These are phyloP conservation scores for Pseudopithomyces maydicus DNA, from an alignment of 2,329 filamentous ascomycete genomes.

Conservation along the genomic window DNA sequence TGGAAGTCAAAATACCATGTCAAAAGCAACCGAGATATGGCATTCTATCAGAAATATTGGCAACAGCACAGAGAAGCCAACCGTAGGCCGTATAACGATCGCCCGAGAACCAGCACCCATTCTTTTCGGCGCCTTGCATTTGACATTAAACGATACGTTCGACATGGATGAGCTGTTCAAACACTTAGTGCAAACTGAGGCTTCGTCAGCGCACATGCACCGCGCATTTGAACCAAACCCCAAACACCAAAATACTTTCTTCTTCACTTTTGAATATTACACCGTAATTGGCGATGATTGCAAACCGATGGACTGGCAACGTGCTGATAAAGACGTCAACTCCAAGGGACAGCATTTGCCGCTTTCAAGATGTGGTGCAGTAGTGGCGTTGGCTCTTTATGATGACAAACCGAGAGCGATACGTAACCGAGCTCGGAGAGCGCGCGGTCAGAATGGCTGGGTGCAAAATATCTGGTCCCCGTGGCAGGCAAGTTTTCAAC, in stretches of 20 bases:
- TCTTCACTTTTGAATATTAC: slow-evolving; percentile 70
- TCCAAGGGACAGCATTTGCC: slow-evolving; percentile 58
- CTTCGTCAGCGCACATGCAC: slow-evolving; percentile 54
- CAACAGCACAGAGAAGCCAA: slow-evolving; percentile 43
- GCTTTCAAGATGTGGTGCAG: slow-evolving; percentile 63
- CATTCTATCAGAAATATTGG: slow-evolving; percentile 42
- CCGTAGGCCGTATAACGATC: slow-evolving; percentile 64
- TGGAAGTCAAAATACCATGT: slow-evolving; percentile 40
- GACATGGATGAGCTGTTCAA: slow-evolving; percentile 66
- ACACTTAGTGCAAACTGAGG: slow-evolving; percentile 57
- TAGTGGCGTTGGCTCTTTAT: slow-evolving; percentile 63
- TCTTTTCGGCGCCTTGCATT: slow-evolving; percentile 63
- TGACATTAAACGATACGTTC: slow-evolving; percentile 62
- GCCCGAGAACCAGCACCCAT: slow-evolving; percentile 66
- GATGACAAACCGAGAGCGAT: slow-evolving; percentile 58
- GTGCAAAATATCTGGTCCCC: slow-evolving; percentile 64
- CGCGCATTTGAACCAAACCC: slow-evolving; percentile 54
- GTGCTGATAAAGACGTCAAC: slow-evolving; percentile 54
- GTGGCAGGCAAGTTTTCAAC: slow-evolving; percentile 58
- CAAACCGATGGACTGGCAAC: slow-evolving; percentile 65
- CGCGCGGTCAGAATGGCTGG: slow-evolving; percentile 55
- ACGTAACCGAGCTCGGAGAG: slow-evolving; percentile 56
- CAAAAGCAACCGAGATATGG: slow-evolving; percentile 39
- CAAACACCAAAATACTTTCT: slow-evolving; percentile 61
- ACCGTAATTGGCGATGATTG: slow-evolving; percentile 63